phyloP scores from a whole-genome alignment of 768 basidiomycete genomes.

The Naganishia kalamii region DNA sequence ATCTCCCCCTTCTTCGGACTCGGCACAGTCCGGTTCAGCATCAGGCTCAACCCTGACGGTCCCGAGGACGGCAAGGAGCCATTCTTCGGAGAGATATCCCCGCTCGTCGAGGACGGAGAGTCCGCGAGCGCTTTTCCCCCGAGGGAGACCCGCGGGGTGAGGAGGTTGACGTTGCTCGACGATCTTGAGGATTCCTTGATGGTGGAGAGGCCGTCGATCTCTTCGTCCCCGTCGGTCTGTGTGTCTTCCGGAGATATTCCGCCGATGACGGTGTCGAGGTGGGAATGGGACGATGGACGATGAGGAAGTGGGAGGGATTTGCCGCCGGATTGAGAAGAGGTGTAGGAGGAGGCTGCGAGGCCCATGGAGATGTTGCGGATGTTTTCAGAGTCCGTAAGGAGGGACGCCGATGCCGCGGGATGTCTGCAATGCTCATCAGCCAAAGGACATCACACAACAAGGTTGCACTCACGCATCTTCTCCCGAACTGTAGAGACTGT shows the following conservation, averaged over 20 bases:
- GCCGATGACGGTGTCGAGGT: not conserved
- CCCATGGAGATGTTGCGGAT: conserved; percentile 37
- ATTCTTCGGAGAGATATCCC: conserved; percentile 20
- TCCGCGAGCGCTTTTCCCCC: not conserved
- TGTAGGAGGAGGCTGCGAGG: conserved; percentile 18
- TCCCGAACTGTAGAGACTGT: conserved; percentile 1
- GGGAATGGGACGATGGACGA: too few species aligned
- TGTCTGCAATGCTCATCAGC: not conserved
- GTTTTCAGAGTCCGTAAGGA: conserved; percentile 26
- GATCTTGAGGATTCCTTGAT: not conserved
- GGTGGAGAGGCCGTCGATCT: not conserved
- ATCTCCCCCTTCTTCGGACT: conserved; percentile 6
- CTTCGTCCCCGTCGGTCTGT: not conserved
- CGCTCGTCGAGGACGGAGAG: not conserved
- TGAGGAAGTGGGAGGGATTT: not conserved
- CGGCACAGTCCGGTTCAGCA: conserved; percentile 35
- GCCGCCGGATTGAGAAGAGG: not conserved
- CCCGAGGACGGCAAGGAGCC: conserved; percentile 24
- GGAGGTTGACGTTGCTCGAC: not conserved
- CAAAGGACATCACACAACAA: too few species aligned
- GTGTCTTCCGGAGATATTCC: not conserved
- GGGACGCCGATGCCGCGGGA: conserved; percentile 1
- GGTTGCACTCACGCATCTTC: not conserved
- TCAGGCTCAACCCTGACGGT: conserved; percentile 37
- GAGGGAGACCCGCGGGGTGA: not conserved